These are phyloP conservation scores for Murraya koenigii DNA, from an alignment of 345 rosid species.

Conservation along the genomic window DNA sequence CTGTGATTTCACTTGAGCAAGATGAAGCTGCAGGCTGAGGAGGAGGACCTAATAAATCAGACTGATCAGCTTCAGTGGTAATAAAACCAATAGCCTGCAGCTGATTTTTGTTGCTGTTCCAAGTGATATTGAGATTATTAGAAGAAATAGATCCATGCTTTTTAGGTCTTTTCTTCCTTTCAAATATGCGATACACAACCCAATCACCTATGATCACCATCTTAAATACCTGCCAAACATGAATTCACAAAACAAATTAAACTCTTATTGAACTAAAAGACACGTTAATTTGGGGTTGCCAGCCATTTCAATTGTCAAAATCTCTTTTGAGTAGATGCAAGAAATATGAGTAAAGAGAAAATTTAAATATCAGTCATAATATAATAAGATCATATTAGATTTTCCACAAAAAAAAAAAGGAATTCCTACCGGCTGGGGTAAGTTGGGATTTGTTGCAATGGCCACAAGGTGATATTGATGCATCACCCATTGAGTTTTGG, in stretches of 20 bases:
- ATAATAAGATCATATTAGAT: too few species aligned
- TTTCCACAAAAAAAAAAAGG: too few species aligned
- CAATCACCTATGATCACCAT: constrained; percentile 45
- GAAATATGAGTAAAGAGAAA: too few species aligned
- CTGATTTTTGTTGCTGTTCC: constrained; percentile 1
- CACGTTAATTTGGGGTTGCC: not conserved
- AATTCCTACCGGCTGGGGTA: constrained; percentile 25
- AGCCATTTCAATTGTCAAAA: not conserved
- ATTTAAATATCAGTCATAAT: too few species aligned
- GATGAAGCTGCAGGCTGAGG: constrained; percentile 64
- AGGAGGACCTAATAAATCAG: constrained; percentile 32
- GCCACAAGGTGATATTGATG: constrained; percentile 52
- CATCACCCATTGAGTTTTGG: constrained; percentile 59
- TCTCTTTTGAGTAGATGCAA: too few species aligned
- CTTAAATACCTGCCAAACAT: constrained; percentile 32
- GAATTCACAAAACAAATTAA: constrained; percentile 10
- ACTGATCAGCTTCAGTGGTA: not conserved
- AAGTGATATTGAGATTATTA: not conserved
- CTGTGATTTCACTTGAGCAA: constrained; percentile 45
- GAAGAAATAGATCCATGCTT: constrained; percentile 18
- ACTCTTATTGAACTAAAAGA: not conserved
- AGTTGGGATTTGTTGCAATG: constrained; percentile 8
- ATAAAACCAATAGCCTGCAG: not conserved
- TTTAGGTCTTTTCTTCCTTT: constrained; percentile 45
- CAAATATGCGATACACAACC: constrained; percentile 61